These are phyloP conservation scores for Mycena rosella DNA, from an alignment of 768 basidiomycete species.

Conservation along the genomic window DNA sequence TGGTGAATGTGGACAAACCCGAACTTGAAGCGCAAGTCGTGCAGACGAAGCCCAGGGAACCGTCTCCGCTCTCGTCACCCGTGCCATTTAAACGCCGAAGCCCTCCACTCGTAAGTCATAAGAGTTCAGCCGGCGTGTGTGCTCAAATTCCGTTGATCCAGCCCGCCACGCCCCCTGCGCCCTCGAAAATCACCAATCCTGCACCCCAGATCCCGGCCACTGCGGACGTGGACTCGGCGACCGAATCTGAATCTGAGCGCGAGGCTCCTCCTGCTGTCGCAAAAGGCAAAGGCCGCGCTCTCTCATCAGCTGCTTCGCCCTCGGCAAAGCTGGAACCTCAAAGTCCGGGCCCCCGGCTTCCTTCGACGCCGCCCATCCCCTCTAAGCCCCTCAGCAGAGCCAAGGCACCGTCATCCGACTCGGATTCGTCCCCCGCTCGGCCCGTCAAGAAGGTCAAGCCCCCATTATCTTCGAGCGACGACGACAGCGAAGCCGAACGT, in stretches of 20 bases:
- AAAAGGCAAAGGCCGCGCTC: constrained; percentile 35
- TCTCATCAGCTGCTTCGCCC: constrained; percentile 37
- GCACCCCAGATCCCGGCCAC: constrained; percentile 29
- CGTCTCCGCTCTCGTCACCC: constrained; percentile 35
- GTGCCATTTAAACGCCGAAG: constrained; percentile 35
- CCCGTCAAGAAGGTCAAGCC: constrained; percentile 65
- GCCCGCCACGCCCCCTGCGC: constrained; percentile 20
- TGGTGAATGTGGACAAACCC: constrained; percentile 59
- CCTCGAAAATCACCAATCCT: constrained; percentile 1
- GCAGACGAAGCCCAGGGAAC: constrained; percentile 28
- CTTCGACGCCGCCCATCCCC: constrained; percentile 31
- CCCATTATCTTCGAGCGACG: constrained; percentile 57
- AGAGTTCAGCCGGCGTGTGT: not conserved
- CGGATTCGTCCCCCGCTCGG: constrained; percentile 66
- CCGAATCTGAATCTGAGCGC: constrained; percentile 58
- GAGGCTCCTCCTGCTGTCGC: constrained; percentile 39
- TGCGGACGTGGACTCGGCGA: constrained; percentile 58
- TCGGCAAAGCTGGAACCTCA: constrained; percentile 23
- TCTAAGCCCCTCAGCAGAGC: constrained; percentile 39
- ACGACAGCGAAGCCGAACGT: constrained; percentile 70
- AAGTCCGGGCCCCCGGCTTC: constrained; percentile 28
- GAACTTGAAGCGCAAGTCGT: constrained; percentile 49
- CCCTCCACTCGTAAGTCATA: constrained; percentile 20
- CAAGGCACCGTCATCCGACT: constrained; percentile 53
- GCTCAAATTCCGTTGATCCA: constrained; percentile 18